Conservation (phyloP, 768 basidiomycete genomes). For the Termitomyces sp. region DNA sequence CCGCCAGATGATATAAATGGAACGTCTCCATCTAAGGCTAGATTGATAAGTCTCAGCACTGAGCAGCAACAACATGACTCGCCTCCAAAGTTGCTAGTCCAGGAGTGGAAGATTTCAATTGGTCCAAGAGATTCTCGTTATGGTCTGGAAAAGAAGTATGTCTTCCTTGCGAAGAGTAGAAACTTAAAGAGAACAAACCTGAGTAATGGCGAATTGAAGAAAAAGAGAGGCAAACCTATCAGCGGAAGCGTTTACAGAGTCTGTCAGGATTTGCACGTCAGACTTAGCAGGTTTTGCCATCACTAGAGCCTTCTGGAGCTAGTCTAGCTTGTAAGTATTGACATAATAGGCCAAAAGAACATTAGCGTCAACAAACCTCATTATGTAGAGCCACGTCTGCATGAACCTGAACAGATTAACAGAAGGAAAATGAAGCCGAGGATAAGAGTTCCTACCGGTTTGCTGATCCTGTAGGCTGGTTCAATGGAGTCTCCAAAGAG, state of each 20-base stretch:
- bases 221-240: conserved; percentile 48
- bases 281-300: conserved; percentile 36
- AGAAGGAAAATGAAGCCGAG: background rate
- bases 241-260: conserved; percentile 68
- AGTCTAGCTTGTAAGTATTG: conserved; percentile 3
- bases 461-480: conserved; percentile 60
- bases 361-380: conserved; percentile 33
- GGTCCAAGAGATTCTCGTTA: conserved; percentile 57
- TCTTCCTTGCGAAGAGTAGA: conserved; percentile 84
- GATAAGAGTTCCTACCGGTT: conserved; percentile 36
- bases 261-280: conserved; percentile 32
- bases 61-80: background rate
- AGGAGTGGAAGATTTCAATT: conserved; percentile 41
- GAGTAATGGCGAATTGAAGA: background rate
- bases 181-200: conserved; percentile 34
- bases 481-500: conserved; percentile 34
- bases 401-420: conserved; percentile 34
- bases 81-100: conserved; percentile 71
- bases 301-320: conserved; percentile 44
- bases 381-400: conserved; percentile 52
- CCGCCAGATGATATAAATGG: conserved; percentile 74
- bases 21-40: conserved; percentile 74
- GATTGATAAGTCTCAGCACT: background rate
- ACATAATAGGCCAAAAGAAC: background rate
- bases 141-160: conserved; percentile 76